Evolutionary conservation across 2,329 filamentous ascomycete genomes (phyloP).

Genomic region (Aureobasidium sp.): DNA sequence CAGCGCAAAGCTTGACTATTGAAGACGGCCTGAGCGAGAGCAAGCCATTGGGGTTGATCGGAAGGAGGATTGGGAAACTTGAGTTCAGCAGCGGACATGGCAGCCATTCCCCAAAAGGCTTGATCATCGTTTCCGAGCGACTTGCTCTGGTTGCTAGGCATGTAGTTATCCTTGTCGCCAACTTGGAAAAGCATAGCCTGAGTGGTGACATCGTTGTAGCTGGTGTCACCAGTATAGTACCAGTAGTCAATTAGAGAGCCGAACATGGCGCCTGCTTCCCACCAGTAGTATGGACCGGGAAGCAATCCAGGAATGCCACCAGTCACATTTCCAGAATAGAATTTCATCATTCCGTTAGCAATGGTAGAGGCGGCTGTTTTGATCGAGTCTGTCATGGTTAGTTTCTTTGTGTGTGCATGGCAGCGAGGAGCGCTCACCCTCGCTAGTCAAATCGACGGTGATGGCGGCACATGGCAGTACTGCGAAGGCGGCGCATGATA

Average conservation of each 20-base stretch:
- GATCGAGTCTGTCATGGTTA: conserved; percentile 30
- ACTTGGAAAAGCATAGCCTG: conserved; percentile 51
- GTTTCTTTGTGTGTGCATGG: neutral
- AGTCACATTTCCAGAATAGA: conserved; percentile 45
- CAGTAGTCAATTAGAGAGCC: conserved; percentile 63
- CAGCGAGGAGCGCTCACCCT: conserved; percentile 1
- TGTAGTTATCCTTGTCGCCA: conserved; percentile 49
- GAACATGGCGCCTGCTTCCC: conserved; percentile 56
- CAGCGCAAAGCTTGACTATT: conserved; percentile 30
- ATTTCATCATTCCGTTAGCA: conserved; percentile 43
- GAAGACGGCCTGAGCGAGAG: conserved; percentile 35
- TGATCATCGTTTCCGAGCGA: conserved; percentile 46
- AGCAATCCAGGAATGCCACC: conserved; percentile 47
- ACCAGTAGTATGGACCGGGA: conserved; percentile 64
- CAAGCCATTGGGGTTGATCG: conserved; percentile 35
- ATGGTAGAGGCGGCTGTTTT: conserved; percentile 33
- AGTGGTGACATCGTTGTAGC: conserved; percentile 53
- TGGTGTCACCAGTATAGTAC: conserved; percentile 56
- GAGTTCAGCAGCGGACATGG: conserved; percentile 48
- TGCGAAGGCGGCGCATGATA: conserved; percentile 14
- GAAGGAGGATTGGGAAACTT: conserved; percentile 35
- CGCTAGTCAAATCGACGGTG: conserved; percentile 17
- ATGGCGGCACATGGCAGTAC: conserved; percentile 16
- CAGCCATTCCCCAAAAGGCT: conserved; percentile 49
- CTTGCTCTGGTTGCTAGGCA: conserved; percentile 39